A percentile compares a stretch with the other conserved stretches of the same genome.
phyloP scores from a whole-genome alignment of 2,329 filamentous ascomycete species.

The Pyricularia sp. region DNA sequence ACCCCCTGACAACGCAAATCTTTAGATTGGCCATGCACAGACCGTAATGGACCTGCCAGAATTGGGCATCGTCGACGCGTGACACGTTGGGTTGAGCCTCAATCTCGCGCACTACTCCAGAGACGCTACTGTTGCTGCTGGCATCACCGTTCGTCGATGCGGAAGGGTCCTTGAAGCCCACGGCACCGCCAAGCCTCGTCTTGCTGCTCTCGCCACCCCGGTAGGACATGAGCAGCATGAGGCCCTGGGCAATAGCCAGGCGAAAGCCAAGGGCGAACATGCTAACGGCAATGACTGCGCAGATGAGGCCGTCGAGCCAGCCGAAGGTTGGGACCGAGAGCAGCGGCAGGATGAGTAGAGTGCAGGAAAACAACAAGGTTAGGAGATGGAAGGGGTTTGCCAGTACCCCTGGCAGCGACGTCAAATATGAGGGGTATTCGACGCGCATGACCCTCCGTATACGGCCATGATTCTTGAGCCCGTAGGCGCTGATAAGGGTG shows the following conservation, averaged over 20 bases:
- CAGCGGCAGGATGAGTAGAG: slow-evolving; percentile 63
- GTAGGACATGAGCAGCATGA: slow-evolving; percentile 95
- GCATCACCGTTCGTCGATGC: slow-evolving; percentile 12
- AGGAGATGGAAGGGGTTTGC: slow-evolving; percentile 93
- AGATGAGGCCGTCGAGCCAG: slow-evolving; percentile 73
- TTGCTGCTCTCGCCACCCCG: slow-evolving; percentile 4
- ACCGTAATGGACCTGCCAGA: slow-evolving; percentile 98
- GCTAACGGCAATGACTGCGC: slow-evolving; percentile 64
- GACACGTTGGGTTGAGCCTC: slow-evolving; percentile 64
- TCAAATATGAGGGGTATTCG: slow-evolving; percentile 47
- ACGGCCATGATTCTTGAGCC: slow-evolving; percentile 77
- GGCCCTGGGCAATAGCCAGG: slow-evolving; percentile 71
- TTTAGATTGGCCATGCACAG: slow-evolving; percentile 92
- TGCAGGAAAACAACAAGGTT: slow-evolving; percentile 71
- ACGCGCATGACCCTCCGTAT: slow-evolving; percentile 88
- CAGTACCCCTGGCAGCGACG: slow-evolving; percentile 62
- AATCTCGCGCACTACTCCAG: slow-evolving; percentile 72
- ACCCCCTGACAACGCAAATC: slow-evolving; percentile 51
- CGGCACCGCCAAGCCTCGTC: not conserved
- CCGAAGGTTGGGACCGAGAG: slow-evolving; percentile 69
- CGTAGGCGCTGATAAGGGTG: slow-evolving; percentile 75
- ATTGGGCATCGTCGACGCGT: slow-evolving; percentile 76
- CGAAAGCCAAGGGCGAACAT: slow-evolving; percentile 84
- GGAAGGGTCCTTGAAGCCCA: not conserved
- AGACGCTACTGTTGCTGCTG: slow-evolving; percentile 37